A percentile compares a stretch with the other conserved stretches of the same genome.
Evolutionary conservation across 202 grass and related monocot species (phyloP).

Genomic region (Setaria viridis): DNA sequence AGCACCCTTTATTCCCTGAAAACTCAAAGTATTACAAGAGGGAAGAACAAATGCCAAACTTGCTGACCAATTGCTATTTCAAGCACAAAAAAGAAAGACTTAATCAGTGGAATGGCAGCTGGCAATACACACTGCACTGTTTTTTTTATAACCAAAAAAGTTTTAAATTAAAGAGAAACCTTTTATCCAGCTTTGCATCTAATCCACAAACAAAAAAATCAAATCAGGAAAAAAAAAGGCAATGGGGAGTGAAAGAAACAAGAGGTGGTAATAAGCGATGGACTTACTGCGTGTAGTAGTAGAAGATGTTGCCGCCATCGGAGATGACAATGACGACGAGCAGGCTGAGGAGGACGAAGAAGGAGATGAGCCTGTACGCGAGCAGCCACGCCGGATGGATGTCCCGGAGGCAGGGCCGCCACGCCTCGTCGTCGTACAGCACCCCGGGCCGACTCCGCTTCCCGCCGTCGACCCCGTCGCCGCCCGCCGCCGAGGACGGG

Average conservation of each 20-base stretch:
- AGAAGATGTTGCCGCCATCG: conserved; percentile 78
- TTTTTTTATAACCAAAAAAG: neutral
- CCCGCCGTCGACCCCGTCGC: neutral
- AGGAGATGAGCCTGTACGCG: conserved; percentile 67
- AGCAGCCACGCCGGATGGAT: conserved; percentile 87
- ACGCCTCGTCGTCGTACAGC: conserved; percentile 77
- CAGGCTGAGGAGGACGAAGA: conserved; percentile 72
- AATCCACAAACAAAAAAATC: neutral
- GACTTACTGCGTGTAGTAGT: conserved; percentile 91
- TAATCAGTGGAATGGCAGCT: neutral
- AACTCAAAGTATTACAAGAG: conserved; percentile 19
- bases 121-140: neutral
- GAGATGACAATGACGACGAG: conserved; percentile 80
- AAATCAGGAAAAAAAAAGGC: neutral
- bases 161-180: neutral
- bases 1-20: conserved; percentile 41
- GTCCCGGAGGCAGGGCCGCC: conserved; percentile 82
- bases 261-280: neutral
- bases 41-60: conserved; percentile 46
- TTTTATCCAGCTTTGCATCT: conserved; percentile 24
- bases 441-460: conserved; percentile 47
- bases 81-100: neutral
- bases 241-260: neutral
- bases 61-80: conserved; percentile 2
- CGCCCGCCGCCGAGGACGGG: neutral